Conservation (phyloP, 2,329 filamentous ascomycete genomes). For the Talaromyces sp. region DNA sequence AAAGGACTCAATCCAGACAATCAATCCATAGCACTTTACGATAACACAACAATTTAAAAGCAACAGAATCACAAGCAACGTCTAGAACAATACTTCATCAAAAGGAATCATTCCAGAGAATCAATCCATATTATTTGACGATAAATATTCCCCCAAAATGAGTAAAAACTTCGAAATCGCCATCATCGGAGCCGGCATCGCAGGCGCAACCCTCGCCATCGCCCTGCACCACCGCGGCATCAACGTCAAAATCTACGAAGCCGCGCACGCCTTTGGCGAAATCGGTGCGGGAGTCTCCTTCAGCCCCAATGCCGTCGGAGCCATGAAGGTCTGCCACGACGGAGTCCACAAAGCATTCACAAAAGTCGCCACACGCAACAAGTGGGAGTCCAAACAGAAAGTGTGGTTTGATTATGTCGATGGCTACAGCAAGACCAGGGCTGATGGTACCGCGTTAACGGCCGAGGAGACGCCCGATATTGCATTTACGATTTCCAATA, state of each 20-base stretch:
- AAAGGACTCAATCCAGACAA: no score
- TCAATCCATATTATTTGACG: background rate
- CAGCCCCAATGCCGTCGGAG: conserved; percentile 12
- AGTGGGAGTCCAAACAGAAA: conserved; percentile 10
- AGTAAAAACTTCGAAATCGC: conserved; percentile 24
- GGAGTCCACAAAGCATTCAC: conserved; percentile 11
- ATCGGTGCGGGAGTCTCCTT: conserved; percentile 21
- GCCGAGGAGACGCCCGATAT: background rate
- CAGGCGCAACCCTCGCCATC: conserved; percentile 37
- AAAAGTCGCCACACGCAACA: conserved; percentile 13
- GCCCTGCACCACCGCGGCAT: conserved; percentile 31
- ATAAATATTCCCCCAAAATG: background rate
- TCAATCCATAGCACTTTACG: no score
- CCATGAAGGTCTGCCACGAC: conserved; percentile 13
- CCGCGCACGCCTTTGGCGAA: conserved; percentile 23
- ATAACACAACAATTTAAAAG: no score
- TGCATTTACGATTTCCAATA: background rate
- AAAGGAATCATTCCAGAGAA: no score
- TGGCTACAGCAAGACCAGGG: background rate
- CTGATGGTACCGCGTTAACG: background rate
- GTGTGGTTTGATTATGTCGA: conserved; percentile 12
- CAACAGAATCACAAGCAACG: no score
- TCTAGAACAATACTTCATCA: no score
- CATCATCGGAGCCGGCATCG: conserved; percentile 41
- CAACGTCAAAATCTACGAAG: conserved; percentile 23